Evolutionary conservation across 2,329 filamentous ascomycete species (phyloP), one percentile per base, ranked within the genome.

Genomic region (Fusarium cyanostomum): DNA sequence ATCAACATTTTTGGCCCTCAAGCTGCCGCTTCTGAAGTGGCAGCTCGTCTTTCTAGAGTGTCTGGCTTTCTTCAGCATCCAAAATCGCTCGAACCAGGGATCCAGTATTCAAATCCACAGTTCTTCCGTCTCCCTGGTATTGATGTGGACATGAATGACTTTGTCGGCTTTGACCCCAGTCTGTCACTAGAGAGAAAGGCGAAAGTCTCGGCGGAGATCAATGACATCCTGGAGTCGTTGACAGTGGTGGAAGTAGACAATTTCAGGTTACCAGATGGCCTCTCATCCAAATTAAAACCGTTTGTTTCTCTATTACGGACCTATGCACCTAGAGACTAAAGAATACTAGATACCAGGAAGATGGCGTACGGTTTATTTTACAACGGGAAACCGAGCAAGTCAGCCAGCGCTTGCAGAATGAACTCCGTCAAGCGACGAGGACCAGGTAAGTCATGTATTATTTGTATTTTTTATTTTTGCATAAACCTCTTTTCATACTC

Each of bases 51-150:
- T 4, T 33, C 13, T 6, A 38, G 21, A n/a, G 27, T 16, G 6
- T 34, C 37, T 3, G 56, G 9, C 1, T 50, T 33, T 15, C 56
- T 59, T 13, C 50, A 59, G 18, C 56, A 59, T 27, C 56, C 56
- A 39, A 28, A 45, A 10, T 21, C 39, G 2, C 13, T 54, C 0
- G 12, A 27, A n/a, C n/a, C 9, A 7, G 39, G 38, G 5, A 27
- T 54, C 5, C 24, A 50, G 13, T 59, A 59, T n/a, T 11, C 18
- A 4, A 59, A 59, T 16, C 43, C 55, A 4, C 55, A 58, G 18
- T 33, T 38, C 37, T 39, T 53, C n/a, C 13, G 21, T 2, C 37
- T 52, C 16, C 35, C 54, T n/a, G 39, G 18, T 4, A 35, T 39
- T 6, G 26, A 34, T 15, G 7, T 7, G 4, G 12, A 57, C n/a